These are phyloP conservation scores for Diaporthe aspalathi DNA, from an alignment of 2,329 filamentous ascomycete genomes.

Conservation along the genomic window DNA sequence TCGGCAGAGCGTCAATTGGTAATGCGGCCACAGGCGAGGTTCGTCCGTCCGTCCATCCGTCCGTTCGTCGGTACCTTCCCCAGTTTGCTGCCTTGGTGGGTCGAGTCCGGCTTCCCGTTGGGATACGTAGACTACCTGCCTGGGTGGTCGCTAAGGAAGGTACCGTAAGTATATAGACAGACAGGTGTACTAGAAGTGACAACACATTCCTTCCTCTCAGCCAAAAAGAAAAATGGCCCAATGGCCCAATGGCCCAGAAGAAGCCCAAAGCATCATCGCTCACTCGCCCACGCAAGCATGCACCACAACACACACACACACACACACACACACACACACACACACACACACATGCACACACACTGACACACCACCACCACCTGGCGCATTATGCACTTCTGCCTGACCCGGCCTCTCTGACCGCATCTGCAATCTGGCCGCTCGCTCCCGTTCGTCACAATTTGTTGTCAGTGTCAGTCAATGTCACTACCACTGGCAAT, in stretches of 20 bases:
- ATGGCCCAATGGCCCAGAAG: constrained; percentile 44
- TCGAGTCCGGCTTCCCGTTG: constrained; percentile 14
- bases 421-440: constrained; percentile 19
- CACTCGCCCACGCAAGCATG: constrained; percentile 42
- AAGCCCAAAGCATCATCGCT: constrained; percentile 55
- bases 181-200: constrained; percentile 47
- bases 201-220: constrained; percentile 2
- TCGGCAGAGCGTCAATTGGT: no score
- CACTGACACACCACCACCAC: neutral
- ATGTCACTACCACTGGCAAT: neutral
- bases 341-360: neutral
- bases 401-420: constrained; percentile 53
- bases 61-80: constrained; percentile 11
- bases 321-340: neutral
- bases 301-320: constrained; percentile 1
- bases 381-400: constrained; percentile 54
- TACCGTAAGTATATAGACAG: no score
- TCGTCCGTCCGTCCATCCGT: no score
- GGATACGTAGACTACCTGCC: neutral
- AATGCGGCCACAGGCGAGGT: neutral
- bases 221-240: neutral
- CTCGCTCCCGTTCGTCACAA: neutral
- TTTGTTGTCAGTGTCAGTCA: constrained; percentile 1
- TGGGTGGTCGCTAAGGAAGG: no score
- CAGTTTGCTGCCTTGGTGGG: constrained; percentile 7